Evolutionary conservation across 805 yeast genomes (phyloP).

Genomic region (Ogataea corticis): DNA sequence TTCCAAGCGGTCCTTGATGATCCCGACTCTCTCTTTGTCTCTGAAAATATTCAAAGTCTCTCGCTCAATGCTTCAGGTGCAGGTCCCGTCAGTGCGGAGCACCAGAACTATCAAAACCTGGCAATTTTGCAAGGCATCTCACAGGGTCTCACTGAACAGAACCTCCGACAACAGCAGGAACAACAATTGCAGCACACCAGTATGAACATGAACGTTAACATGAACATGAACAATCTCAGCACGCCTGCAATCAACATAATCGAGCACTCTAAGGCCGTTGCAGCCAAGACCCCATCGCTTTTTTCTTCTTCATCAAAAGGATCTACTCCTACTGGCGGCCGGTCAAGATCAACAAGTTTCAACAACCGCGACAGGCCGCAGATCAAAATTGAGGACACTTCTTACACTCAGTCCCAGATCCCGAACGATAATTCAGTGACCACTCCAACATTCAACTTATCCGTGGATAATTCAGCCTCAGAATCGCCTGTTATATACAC

Average conservation of each 20-base stretch:
- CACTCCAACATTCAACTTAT: slow-evolving; percentile 14
- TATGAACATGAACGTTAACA: too few species aligned
- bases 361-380: slow-evolving; percentile 15
- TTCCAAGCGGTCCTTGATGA: slow-evolving; percentile 14
- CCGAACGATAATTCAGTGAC: neutral
- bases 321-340: slow-evolving; percentile 35
- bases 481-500: slow-evolving; percentile 6
- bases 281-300: slow-evolving; percentile 54
- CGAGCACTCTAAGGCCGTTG: slow-evolving; percentile 41
- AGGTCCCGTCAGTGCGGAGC: neutral
- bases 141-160: slow-evolving; percentile 24
- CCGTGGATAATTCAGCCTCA: neutral
- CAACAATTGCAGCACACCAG: slow-evolving; percentile 3
- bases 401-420: slow-evolving; percentile 6
- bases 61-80: slow-evolving; percentile 11
- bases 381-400: slow-evolving; percentile 29
- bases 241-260: slow-evolving; percentile 27
- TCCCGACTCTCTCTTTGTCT: slow-evolving; percentile 15
- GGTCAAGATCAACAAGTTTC: slow-evolving; percentile 34
- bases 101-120: slow-evolving; percentile 3
- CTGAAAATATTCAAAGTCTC: slow-evolving; percentile 18
- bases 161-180: slow-evolving; percentile 22
- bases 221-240: neutral
- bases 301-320: slow-evolving; percentile 46
- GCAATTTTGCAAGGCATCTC: slow-evolving; percentile 14